Conservation (phyloP, 2,329 filamentous ascomycete genomes). For the Verticillium tricorpus region DNA sequence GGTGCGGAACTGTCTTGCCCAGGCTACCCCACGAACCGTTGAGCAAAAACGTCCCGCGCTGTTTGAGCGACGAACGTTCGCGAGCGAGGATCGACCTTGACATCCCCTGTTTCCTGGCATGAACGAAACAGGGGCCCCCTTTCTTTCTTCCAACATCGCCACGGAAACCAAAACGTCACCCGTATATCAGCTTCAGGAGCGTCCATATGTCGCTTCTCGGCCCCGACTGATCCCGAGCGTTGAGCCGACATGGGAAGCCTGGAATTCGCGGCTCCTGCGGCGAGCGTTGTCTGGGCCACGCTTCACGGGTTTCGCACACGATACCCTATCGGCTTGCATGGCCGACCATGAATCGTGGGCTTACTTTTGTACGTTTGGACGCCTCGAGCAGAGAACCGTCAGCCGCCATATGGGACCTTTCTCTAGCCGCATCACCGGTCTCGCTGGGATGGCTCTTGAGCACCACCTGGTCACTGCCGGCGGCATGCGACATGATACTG, state of each 20-base stretch:
- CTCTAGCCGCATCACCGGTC: background rate
- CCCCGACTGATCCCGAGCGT: background rate
- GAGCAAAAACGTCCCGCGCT: background rate
- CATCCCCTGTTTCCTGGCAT: background rate
- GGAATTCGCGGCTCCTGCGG: background rate
- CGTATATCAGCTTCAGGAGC: background rate
- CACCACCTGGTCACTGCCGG: background rate
- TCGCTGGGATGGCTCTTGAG: background rate
- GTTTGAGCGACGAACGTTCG: background rate
- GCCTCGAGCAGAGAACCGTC: too few species aligned
- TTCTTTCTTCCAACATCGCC: background rate
- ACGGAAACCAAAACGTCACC: background rate
- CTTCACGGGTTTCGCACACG: background rate
- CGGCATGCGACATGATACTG: background rate
- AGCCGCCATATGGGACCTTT: background rate
- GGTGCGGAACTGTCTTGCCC: background rate
- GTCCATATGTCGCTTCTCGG: background rate
- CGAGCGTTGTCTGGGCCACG: background rate
- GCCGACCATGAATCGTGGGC: background rate
- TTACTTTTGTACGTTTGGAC: background rate
- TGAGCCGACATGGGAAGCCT: background rate
- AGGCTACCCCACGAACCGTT: background rate
- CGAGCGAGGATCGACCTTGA: background rate
- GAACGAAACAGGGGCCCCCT: background rate
- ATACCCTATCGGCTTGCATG: background rate